phyloP scores from a whole-genome alignment of 495 filamentous ascomycete species.

The Niebla homalea region DNA sequence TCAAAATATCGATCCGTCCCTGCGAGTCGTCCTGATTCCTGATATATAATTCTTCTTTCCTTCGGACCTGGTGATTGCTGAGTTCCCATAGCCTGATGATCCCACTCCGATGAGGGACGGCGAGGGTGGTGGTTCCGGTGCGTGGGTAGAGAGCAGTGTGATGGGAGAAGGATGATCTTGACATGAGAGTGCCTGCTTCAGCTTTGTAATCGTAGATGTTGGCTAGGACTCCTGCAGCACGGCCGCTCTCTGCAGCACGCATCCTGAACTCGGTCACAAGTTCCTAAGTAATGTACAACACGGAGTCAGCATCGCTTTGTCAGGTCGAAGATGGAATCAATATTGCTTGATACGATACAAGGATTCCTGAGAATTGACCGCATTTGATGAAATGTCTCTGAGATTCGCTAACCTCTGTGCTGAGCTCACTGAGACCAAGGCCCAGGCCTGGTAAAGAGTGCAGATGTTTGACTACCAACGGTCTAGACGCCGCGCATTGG shows the following conservation, averaged over 20 bases:
- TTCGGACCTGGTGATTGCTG: constrained; percentile 9
- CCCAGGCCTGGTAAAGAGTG: constrained; percentile 10
- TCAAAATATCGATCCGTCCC: constrained; percentile 8
- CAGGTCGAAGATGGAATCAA: too few relatives aligned
- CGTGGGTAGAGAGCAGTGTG: not conserved
- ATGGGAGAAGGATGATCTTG: constrained; percentile 5
- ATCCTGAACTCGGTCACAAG: constrained; percentile 4
- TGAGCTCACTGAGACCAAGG: constrained; percentile 9
- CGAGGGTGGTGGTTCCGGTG: constrained; percentile 4
- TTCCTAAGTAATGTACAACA: not conserved
- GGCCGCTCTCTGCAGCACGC: constrained; percentile 9
- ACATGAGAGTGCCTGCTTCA: not conserved
- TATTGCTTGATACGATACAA: too few relatives aligned
- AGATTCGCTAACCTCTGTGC: not conserved
- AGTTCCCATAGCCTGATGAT: constrained; percentile 12
- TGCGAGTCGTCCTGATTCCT: not conserved
- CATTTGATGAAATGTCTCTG: too few relatives aligned
- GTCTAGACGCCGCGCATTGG: constrained; percentile 4
- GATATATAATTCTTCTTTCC: constrained; percentile 8
- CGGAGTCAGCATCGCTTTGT: too few relatives aligned
- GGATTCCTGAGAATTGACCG: too few relatives aligned
- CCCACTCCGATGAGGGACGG: constrained; percentile 1
- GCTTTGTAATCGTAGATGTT: constrained; percentile 7
- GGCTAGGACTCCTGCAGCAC: constrained; percentile 12
- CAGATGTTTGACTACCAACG: constrained; percentile 8